A percentile compares a stretch with the other conserved stretches of the same genome.
These are phyloP conservation scores for Pestalotiopsis sp. DNA, from an alignment of 2,329 filamentous ascomycete genomes.

Conservation along the genomic window DNA sequence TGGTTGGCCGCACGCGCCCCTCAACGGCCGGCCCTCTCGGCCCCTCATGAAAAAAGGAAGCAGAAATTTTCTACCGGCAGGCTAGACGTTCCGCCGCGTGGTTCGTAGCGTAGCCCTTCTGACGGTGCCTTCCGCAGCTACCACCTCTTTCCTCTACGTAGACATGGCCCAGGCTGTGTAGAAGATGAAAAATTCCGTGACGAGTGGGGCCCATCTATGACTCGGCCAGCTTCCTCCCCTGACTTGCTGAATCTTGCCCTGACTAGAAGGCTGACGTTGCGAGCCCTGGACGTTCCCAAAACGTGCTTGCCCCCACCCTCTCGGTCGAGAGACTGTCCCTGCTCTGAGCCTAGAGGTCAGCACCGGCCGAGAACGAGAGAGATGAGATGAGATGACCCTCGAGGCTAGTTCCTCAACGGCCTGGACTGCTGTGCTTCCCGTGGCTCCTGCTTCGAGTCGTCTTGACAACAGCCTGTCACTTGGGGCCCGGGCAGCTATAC, in stretches of 20 bases:
- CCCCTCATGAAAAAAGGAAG: neutral
- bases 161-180: neutral
- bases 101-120: neutral
- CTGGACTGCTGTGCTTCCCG: neutral
- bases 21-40: neutral
- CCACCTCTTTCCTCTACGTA: neutral
- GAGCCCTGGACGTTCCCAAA: neutral
- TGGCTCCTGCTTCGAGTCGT: neutral
- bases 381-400: neutral
- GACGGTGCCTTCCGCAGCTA: neutral
- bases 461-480: slow-evolving; percentile 1
- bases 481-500: slow-evolving; percentile 2
- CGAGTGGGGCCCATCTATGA: neutral
- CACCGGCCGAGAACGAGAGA: neutral
- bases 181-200: neutral
- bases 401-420: neutral
- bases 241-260: slow-evolving; percentile 5
- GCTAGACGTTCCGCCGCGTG: neutral
- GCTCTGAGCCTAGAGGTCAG: neutral
- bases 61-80: neutral
- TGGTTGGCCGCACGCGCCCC: neutral
- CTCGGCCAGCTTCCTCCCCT: slow-evolving; percentile 1
- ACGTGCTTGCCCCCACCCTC: neutral
- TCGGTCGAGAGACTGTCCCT: neutral
- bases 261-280: slow-evolving; percentile 6